These are phyloP conservation scores for Phytophthora sp. DNA, from an alignment of 352 stramenopile genomes.

Conservation along the genomic window DNA sequence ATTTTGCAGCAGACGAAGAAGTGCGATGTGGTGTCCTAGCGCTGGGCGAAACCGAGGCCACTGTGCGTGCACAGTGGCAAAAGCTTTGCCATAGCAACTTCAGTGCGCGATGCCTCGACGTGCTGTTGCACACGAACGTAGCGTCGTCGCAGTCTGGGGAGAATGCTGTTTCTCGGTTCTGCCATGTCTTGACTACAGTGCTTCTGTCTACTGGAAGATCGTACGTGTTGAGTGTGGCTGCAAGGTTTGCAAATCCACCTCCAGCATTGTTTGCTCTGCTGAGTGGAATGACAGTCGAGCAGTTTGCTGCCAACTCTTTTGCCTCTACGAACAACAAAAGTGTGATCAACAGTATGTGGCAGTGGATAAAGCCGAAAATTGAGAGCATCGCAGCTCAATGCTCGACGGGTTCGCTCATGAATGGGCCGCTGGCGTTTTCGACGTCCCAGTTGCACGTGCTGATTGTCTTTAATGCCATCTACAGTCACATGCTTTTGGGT, in stretches of 20 bases:
- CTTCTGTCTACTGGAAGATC: constrained; percentile 47
- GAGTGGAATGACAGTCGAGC: constrained; percentile 54
- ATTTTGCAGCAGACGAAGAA: constrained; percentile 27
- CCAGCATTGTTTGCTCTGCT: constrained; percentile 55
- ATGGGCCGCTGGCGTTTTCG: constrained; percentile 25
- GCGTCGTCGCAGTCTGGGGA: constrained; percentile 1
- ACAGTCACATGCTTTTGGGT: constrained; percentile 67
- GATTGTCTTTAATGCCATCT: constrained; percentile 68
- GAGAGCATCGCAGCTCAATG: constrained; percentile 19
- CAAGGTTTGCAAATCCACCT: constrained; percentile 54
- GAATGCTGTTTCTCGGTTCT: constrained; percentile 40
- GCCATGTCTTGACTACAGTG: constrained; percentile 45
- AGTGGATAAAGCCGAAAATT: constrained; percentile 31
- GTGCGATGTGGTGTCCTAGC: constrained; percentile 6
- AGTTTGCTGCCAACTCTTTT: constrained; percentile 4
- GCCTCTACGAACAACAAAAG: constrained; percentile 8
- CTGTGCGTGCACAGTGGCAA: constrained; percentile 51
- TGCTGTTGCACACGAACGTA: constrained; percentile 25
- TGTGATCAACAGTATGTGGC: constrained; percentile 49
- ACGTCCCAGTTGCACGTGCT: constrained; percentile 46
- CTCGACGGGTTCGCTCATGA: constrained; percentile 8
- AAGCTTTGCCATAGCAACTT: constrained; percentile 53
- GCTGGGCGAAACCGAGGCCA: constrained; percentile 18
- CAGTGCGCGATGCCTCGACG: constrained; percentile 42
- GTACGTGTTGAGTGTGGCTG: constrained; percentile 54